Evolutionary conservation across 2,329 filamentous ascomycete genomes (phyloP).

Genomic region (Cryoendolithus antarcticus): DNA sequence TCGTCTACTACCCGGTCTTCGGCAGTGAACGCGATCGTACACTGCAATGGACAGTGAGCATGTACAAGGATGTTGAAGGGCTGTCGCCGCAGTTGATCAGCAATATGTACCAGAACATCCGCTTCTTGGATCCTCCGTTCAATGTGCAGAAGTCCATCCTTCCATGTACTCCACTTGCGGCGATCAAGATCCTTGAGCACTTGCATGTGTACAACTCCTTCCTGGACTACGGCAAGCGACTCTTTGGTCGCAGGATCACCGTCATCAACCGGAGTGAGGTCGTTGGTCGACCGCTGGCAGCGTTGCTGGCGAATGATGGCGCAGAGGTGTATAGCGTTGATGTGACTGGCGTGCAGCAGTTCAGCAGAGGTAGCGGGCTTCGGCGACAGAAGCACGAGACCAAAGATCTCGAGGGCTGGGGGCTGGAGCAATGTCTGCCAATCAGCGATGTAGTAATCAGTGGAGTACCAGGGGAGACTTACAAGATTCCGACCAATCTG

Average conservation of each 20-base stretch:
- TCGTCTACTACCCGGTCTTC: slow-evolving; percentile 98
- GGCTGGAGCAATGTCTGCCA: slow-evolving; percentile 67
- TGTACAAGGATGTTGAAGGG: slow-evolving; percentile 90
- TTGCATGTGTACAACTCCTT: slow-evolving; percentile 95
- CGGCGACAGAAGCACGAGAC: slow-evolving; percentile 79
- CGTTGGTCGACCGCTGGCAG: slow-evolving; percentile 83
- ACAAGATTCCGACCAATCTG: slow-evolving; percentile 76
- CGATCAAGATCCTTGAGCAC: slow-evolving; percentile 94
- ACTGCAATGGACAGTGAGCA: slow-evolving; percentile 83
- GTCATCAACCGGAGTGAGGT: slow-evolving; percentile 96
- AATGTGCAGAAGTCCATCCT: slow-evolving; percentile 81
- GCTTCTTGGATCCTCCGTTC: slow-evolving; percentile 70
- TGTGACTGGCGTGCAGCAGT: slow-evolving; percentile 80
- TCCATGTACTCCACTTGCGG: slow-evolving; percentile 87
- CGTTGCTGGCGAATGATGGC: slow-evolving; percentile 88
- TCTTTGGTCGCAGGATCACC: slow-evolving; percentile 88
- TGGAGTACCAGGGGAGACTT: slow-evolving; percentile 76
- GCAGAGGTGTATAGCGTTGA: slow-evolving; percentile 93
- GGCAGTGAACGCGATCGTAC: slow-evolving; percentile 84
- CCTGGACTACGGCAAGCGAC: slow-evolving; percentile 78
- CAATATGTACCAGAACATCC: slow-evolving; percentile 99
- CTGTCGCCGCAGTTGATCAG: slow-evolving; percentile 87
- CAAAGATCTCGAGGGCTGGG: slow-evolving; percentile 68
- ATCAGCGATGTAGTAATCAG: slow-evolving; percentile 90
- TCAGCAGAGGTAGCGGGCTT: slow-evolving; percentile 79